Evolutionary conservation across 495 filamentous ascomycete species (phyloP).

Genomic region (Aspergillus sclerotioniger): DNA sequence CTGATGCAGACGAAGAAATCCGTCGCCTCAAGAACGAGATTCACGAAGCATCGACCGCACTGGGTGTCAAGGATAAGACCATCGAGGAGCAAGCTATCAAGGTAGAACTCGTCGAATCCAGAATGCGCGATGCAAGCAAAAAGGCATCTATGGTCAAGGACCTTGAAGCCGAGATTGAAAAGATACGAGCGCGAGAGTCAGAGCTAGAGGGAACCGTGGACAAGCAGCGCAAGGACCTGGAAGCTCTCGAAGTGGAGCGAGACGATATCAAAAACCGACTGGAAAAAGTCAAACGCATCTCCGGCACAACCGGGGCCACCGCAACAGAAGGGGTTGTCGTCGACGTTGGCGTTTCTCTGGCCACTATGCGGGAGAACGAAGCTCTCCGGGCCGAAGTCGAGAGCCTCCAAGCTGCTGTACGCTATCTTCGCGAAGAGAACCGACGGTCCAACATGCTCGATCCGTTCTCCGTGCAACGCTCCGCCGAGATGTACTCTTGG

Average conservation of each 20-base stretch:
- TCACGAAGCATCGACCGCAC: slow-evolving; percentile 57
- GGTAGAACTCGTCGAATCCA: slow-evolving; percentile 52
- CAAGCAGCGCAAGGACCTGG: slow-evolving; percentile 41
- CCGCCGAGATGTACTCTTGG: slow-evolving; percentile 49
- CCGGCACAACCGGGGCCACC: slow-evolving; percentile 52
- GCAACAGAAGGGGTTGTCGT: slow-evolving; percentile 44
- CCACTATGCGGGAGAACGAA: slow-evolving; percentile 73
- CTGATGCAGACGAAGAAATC: slow-evolving; percentile 78
- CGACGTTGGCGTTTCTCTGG: slow-evolving; percentile 43
- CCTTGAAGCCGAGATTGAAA: slow-evolving; percentile 60
- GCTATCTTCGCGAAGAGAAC: slow-evolving; percentile 76
- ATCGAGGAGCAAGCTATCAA: slow-evolving; percentile 83
- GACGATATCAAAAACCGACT: slow-evolving; percentile 73
- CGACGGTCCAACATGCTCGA: slow-evolving; percentile 62
- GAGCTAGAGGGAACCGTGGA: slow-evolving; percentile 40
- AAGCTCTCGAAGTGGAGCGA: slow-evolving; percentile 58
- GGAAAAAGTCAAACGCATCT: slow-evolving; percentile 50
- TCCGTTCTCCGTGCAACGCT: slow-evolving; percentile 57
- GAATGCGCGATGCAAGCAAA: slow-evolving; percentile 53
- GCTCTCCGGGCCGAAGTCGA: slow-evolving; percentile 66
- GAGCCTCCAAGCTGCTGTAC: slow-evolving; percentile 70
- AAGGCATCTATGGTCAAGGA: slow-evolving; percentile 47
- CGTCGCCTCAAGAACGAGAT: slow-evolving; percentile 71
- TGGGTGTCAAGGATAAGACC: slow-evolving; percentile 86
- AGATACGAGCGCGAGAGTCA: slow-evolving; percentile 46